Evolutionary conservation across 2,329 filamentous ascomycete genomes (phyloP).

Genomic region (Colletotrichum tropicale): DNA sequence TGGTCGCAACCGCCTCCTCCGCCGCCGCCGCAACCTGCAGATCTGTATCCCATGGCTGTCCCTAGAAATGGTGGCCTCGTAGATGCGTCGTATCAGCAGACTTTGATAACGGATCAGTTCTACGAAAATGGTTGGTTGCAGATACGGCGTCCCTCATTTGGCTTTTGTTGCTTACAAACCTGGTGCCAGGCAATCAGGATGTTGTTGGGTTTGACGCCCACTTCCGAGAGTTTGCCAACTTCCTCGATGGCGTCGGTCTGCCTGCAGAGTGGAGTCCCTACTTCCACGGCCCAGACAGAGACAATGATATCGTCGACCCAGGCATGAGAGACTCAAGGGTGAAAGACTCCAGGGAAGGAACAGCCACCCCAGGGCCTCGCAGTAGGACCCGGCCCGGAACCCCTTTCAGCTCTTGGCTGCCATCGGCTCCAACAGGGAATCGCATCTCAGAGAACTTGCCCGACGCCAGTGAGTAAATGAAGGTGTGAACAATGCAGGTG

Average conservation of each 20-base stretch:
- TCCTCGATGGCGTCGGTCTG: conserved; percentile 40
- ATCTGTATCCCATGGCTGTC: conserved; percentile 10
- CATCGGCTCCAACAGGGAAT: conserved; percentile 35
- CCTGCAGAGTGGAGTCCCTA: conserved; percentile 43
- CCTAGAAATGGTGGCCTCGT: conserved; percentile 3
- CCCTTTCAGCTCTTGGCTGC: conserved; percentile 41
- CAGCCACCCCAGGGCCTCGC: conserved; percentile 5
- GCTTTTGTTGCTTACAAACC: background rate
- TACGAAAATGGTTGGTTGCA: conserved; percentile 24
- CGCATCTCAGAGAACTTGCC: conserved; percentile 25
- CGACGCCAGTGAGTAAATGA: conserved; percentile 23
- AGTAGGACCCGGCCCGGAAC: conserved; percentile 30
- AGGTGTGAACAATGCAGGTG: background rate
- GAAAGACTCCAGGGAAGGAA: conserved; percentile 2
- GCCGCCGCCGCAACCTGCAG: background rate
- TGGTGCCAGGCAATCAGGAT: background rate
- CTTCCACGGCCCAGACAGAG: conserved; percentile 30
- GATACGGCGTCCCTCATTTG: background rate
- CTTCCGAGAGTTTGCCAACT: conserved; percentile 41
- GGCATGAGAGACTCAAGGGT: conserved; percentile 9
- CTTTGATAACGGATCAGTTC: conserved; percentile 25
- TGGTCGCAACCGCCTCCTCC: conserved; percentile 21
- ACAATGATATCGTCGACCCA: conserved; percentile 26
- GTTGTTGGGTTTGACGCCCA: conserved; percentile 30
- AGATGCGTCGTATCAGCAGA: conserved; percentile 28